phyloP scores from a whole-genome alignment of 176 grass and related monocot genomes.

The Oryza meyeriana region DNA sequence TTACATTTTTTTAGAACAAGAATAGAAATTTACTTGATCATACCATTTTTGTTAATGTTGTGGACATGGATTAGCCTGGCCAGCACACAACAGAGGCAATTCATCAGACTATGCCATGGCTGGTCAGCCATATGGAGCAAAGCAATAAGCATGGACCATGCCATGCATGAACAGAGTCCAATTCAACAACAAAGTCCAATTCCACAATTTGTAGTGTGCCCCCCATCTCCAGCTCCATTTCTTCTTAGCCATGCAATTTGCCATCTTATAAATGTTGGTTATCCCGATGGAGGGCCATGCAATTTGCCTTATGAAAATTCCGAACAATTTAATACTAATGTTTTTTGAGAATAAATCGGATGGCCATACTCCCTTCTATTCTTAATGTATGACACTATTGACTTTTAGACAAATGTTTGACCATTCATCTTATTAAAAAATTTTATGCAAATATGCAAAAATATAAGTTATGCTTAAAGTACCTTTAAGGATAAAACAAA shows the following conservation, averaged over 20 bases:
- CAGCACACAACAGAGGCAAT: background rate
- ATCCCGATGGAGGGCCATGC: too few relatives aligned
- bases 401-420: too few relatives aligned
- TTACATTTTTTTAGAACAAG: background rate
- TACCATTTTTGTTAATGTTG: background rate
- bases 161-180: background rate
- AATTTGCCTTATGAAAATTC: too few relatives aligned
- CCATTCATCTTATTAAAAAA: too few relatives aligned
- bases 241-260: too few relatives aligned
- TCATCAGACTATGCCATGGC: background rate
- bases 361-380: background rate
- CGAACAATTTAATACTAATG: background rate
- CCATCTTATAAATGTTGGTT: too few relatives aligned
- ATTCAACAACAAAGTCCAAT: background rate
- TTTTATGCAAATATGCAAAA: too few relatives aligned
- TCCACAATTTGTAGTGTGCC: too few relatives aligned
- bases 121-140: background rate
- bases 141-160: background rate
- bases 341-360: background rate
- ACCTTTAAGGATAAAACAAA: too few relatives aligned
- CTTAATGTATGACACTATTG: too few relatives aligned
- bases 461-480: too few relatives aligned
- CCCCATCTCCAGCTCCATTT: too few relatives aligned
- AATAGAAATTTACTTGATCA: background rate
- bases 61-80: background rate